phyloP scores from a whole-genome alignment of 2,329 filamentous ascomycete species.

The Fusarium coffeatum region DNA sequence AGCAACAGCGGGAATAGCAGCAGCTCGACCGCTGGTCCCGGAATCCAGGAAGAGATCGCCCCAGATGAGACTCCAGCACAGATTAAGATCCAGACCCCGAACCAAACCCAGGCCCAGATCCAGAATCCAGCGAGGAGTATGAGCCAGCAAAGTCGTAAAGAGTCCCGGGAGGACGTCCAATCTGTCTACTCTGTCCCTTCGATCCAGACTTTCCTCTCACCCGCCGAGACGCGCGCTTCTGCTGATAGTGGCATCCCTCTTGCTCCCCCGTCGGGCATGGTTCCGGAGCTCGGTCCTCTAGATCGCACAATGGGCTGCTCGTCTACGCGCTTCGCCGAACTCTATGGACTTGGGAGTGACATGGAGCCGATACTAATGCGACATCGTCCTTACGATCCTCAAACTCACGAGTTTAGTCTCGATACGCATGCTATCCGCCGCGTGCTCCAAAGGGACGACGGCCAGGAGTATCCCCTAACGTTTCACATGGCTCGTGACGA shows the following conservation, averaged over 20 bases:
- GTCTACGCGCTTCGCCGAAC: slow-evolving; percentile 46
- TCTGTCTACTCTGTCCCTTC: slow-evolving; percentile 41
- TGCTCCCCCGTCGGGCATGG: slow-evolving; percentile 32
- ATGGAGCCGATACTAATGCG: slow-evolving; percentile 52
- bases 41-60: slow-evolving; percentile 33
- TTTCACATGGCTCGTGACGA: slow-evolving; percentile 51
- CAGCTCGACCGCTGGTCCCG: slow-evolving; percentile 10
- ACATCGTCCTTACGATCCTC: slow-evolving; percentile 64
- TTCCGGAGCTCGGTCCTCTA: slow-evolving; percentile 32
- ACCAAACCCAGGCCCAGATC: slow-evolving; percentile 22
- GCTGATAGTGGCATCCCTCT: slow-evolving; percentile 37
- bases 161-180: slow-evolving; percentile 43
- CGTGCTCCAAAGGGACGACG: slow-evolving; percentile 62
- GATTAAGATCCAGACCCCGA: slow-evolving; percentile 14
- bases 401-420: slow-evolving; percentile 55
- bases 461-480: slow-evolving; percentile 49
- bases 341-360: slow-evolving; percentile 51
- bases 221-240: slow-evolving; percentile 43
- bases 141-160: slow-evolving; percentile 37
- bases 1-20: slow-evolving; percentile 29
- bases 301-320: slow-evolving; percentile 44
- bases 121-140: slow-evolving; percentile 21
- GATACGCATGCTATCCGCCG: slow-evolving; percentile 71
- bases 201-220: slow-evolving; percentile 43
- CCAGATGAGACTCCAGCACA: slow-evolving; percentile 22